A percentile compares a stretch with the other conserved stretches of the same genome.
Evolutionary conservation across 2,329 filamentous ascomycete species (phyloP).

Genomic region (Berkeleyomyces rouxiae): DNA sequence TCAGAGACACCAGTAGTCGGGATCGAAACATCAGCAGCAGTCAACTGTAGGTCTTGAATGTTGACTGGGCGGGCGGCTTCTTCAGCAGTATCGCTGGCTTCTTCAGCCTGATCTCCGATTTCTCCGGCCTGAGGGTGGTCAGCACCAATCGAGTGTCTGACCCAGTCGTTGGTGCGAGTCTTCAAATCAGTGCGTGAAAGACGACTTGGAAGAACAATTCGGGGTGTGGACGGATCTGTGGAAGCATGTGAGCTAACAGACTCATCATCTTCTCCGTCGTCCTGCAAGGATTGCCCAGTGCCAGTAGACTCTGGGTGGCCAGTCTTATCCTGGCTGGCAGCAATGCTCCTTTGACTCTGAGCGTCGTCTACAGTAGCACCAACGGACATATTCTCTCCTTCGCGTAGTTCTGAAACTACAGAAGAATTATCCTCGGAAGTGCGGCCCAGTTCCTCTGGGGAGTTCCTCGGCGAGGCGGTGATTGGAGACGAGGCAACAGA

Average conservation of each 20-base stretch:
- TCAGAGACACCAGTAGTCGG: conserved; percentile 8
- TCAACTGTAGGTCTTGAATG: conserved; percentile 47
- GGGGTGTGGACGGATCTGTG: conserved; percentile 33
- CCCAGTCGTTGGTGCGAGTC: conserved; percentile 91
- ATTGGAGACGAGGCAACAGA: too few relatives aligned
- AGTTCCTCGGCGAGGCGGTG: too few relatives aligned
- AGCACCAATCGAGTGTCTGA: conserved; percentile 67
- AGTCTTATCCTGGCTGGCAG: background rate
- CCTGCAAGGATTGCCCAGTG: background rate
- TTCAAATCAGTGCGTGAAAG: conserved; percentile 63
- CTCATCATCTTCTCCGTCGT: background rate
- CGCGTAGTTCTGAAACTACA: conserved; percentile 8
- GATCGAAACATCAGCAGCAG: conserved; percentile 29
- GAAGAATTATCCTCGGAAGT: background rate
- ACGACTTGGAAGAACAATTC: conserved; percentile 48
- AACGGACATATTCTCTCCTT: conserved; percentile 34
- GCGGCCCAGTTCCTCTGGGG: background rate
- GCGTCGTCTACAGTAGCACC: conserved; percentile 39
- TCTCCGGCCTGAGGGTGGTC: conserved; percentile 54
- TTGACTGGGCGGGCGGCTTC: conserved; percentile 26
- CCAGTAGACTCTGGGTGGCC: background rate
- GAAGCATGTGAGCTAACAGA: conserved; percentile 29
- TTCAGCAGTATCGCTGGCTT: conserved; percentile 18
- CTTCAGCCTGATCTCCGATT: conserved; percentile 31
- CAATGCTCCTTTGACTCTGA: conserved; percentile 8